Conservation (phyloP, 306 rosid species). For the Sicyos baderoa region DNA sequence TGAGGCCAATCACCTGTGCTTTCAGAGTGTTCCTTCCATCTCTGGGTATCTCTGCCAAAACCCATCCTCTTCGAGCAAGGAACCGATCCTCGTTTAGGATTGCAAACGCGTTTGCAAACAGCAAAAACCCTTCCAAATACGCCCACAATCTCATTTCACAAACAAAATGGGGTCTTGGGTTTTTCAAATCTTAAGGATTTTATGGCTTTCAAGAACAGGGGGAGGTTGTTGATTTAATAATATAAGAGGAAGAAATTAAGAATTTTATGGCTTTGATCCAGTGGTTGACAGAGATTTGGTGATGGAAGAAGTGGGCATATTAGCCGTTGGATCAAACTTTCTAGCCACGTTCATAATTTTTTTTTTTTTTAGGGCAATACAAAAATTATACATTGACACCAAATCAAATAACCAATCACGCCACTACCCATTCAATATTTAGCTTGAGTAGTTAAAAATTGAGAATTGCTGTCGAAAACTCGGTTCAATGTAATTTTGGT, state of each 20-base stretch:
- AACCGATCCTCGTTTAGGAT: constrained; percentile 82
- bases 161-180: background rate
- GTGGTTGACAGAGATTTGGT: background rate
- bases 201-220: background rate
- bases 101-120: constrained; percentile 69
- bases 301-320: background rate
- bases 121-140: constrained; percentile 53
- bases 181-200: background rate
- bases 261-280: constrained; percentile 15
- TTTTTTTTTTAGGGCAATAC: too few relatives aligned
- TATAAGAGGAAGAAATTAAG: background rate
- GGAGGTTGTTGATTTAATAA: background rate
- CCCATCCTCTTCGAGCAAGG: constrained; percentile 77
- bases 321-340: constrained; percentile 13
- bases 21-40: constrained; percentile 45
- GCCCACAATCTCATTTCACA: constrained; percentile 60
- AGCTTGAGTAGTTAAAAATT: too few relatives aligned
- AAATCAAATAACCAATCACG: too few relatives aligned
- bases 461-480: too few relatives aligned
- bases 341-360: background rate
- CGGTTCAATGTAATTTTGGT: too few relatives aligned
- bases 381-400: too few relatives aligned
- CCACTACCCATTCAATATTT: too few relatives aligned
- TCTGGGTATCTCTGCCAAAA: constrained; percentile 45
- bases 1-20: constrained; percentile 62